Evolutionary conservation across 192 early-diverging fungal genomes (phyloP), one percentile per base, ranked within the genome.

Genomic region (Thamnidium elegans): DNA sequence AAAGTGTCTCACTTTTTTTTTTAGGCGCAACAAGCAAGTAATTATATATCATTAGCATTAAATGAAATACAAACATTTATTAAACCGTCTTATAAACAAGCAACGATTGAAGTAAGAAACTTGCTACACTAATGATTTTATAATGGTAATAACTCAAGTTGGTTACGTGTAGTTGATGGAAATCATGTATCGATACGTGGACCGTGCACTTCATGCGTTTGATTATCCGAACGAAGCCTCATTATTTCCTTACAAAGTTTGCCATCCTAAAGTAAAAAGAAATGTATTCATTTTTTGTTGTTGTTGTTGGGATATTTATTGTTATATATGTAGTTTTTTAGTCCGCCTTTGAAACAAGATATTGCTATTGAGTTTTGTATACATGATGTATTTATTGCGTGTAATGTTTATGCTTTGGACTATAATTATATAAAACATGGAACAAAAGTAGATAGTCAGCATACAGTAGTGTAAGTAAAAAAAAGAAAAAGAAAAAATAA

Each of bases 191-290:
- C 48, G 44, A 19, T 63, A 58, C 36, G 51, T 73, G 10, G 63
- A 65, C 39, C 66, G 56, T 60, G 71, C 71, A 23, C 56, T 56
- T 39, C 54, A 52, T 59, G 66, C 71, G 0, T 73, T 73, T 20
- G 62, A 61, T 50, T 64, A 62, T 50, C 71, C 66, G 5, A 64
- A 42, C 36, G 71, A 68, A 65, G 55, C 71, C 0, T 46, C 62
- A 8, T 65, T 68, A 44, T 73, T 73, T 26, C 71, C 71, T 7
- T 68, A 68, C 43, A 67, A 68, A 56, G 71, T 73, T 17, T 73
- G 71, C 19, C 71, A 73, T 47, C 62, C 71, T 17, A 73, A 68
- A 36, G 68, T 70, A 62, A 50, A 3, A 17, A 32, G 55, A 7
- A 26, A 26, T 26, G 26, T 3, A 26, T 26, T 26, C 26, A 26